Evolutionary conservation across 2,329 filamentous ascomycete genomes (phyloP).

Genomic region (Aureobasidium zeae): DNA sequence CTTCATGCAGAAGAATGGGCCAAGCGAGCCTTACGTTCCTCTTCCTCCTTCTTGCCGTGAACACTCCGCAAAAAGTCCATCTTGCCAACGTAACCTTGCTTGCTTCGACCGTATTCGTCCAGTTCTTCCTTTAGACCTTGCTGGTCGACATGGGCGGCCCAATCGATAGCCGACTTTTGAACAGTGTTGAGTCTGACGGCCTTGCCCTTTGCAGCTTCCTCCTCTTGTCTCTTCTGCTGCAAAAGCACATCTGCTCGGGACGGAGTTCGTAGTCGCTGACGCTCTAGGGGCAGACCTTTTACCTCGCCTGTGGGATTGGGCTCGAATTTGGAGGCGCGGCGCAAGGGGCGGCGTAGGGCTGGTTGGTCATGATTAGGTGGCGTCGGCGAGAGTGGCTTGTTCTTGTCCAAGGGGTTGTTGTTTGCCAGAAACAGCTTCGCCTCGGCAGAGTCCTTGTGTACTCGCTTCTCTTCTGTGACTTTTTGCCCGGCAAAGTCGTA

Average conservation of each 20-base stretch:
- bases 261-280: slow-evolving; percentile 32
- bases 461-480: slow-evolving; percentile 45
- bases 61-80: slow-evolving; percentile 55
- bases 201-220: slow-evolving; percentile 32
- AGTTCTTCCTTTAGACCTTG: slow-evolving; percentile 54
- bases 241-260: slow-evolving; percentile 25
- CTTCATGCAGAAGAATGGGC: slow-evolving; percentile 10
- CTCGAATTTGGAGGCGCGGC: slow-evolving; percentile 42
- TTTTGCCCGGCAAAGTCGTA: slow-evolving; percentile 49
- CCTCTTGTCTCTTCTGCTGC: slow-evolving; percentile 26
- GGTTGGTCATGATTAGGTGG: slow-evolving; percentile 24
- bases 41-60: slow-evolving; percentile 47
- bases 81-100: slow-evolving; percentile 51
- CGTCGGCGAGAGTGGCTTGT: slow-evolving; percentile 23
- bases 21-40: slow-evolving; percentile 42
- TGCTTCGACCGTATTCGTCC: slow-evolving; percentile 51
- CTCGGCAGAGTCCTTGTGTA: slow-evolving; percentile 46
- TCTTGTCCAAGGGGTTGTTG: slow-evolving; percentile 29
- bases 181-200: slow-evolving; percentile 56
- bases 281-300: slow-evolving; percentile 36
- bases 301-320: slow-evolving; percentile 41
- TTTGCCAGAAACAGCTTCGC: slow-evolving; percentile 44
- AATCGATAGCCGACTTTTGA: slow-evolving; percentile 56
- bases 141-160: slow-evolving; percentile 54
- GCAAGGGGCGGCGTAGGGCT: slow-evolving; percentile 32